A percentile compares a stretch with the other conserved stretches of the same genome.
phyloP scores from a whole-genome alignment of 495 filamentous ascomycete species.

The Aspergillus egyptiacus region DNA sequence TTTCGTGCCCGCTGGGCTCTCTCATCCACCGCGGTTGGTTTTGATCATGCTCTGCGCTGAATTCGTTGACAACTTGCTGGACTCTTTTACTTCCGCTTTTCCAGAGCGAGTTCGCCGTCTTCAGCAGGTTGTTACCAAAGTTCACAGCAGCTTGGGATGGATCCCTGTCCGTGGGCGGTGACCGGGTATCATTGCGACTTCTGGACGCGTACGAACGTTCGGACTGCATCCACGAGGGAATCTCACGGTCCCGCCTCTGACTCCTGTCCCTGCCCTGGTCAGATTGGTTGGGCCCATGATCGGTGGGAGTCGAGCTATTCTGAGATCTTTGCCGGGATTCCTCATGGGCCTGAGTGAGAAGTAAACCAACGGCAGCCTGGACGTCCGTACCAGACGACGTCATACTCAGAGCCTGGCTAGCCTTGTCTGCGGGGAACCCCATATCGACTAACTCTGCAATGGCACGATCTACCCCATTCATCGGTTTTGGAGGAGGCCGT shows the following conservation, averaged over 20 bases:
- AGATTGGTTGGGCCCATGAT: conserved; percentile 26
- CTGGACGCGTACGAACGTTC: conserved; percentile 28
- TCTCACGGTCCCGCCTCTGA: conserved; percentile 33
- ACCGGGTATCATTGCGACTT: conserved; percentile 46
- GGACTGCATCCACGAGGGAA: conserved; percentile 36
- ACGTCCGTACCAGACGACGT: conserved; percentile 76
- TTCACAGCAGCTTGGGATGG: conserved; percentile 74
- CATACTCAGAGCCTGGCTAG: conserved; percentile 67
- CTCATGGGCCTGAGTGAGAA: conserved; percentile 85
- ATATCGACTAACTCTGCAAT: conserved; percentile 92
- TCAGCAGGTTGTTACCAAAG: conserved; percentile 76
- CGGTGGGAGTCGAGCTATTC: conserved; percentile 27
- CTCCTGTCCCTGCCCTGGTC: conserved; percentile 34
- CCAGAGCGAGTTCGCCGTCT: conserved; percentile 92
- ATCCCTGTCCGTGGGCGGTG: conserved; percentile 64
- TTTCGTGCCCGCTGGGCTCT: conserved; percentile 45
- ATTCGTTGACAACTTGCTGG: conserved; percentile 88
- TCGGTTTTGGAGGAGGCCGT: conserved; percentile 28
- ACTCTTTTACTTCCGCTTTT: conserved; percentile 89
- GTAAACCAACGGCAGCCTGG: conserved; percentile 81
- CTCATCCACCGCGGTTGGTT: conserved; percentile 95
- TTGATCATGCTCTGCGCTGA: conserved; percentile 74
- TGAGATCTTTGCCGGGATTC: conserved; percentile 56
- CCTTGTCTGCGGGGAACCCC: conserved; percentile 81
- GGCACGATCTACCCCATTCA: conserved; percentile 68